These are phyloP conservation scores for Carpinus fangiana DNA, from an alignment of 306 rosid species.

Conservation along the genomic window DNA sequence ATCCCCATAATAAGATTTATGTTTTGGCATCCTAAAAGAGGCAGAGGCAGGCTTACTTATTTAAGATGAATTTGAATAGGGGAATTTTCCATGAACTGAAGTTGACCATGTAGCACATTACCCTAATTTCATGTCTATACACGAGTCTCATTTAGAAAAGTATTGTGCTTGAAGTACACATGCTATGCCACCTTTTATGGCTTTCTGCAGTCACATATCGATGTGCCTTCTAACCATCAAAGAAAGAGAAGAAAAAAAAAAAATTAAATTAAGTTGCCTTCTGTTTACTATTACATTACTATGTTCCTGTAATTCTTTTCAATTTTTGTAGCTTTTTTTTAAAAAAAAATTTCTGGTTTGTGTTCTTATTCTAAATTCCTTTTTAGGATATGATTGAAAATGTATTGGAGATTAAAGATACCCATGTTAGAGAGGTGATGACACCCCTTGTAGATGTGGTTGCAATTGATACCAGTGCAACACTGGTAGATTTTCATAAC, in stretches of 20 bases:
- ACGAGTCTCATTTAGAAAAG: background rate
- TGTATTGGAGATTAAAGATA: slow-evolving; percentile 96
- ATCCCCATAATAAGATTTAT: background rate
- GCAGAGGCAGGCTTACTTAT: too few relatives aligned
- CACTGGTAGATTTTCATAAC: slow-evolving; percentile 80
- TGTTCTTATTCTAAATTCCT: slow-evolving; percentile 17
- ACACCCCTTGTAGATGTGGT: slow-evolving; percentile 99
- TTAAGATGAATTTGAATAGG: too few relatives aligned
- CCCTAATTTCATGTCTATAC: background rate
- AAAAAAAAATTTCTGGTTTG: background rate
- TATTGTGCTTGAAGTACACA: background rate
- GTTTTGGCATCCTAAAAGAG: too few relatives aligned
- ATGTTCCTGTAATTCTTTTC: background rate
- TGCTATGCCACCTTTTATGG: background rate
- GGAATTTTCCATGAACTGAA: background rate
- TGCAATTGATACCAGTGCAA: slow-evolving; percentile 87
- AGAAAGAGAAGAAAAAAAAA: too few relatives aligned
- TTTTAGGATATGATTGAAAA: slow-evolving; percentile 97
- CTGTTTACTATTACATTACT: background rate
- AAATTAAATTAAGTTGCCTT: background rate
- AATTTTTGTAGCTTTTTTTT: slow-evolving; percentile 3
- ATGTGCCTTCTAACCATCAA: background rate
- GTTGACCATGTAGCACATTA: background rate
- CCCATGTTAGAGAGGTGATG: slow-evolving; percentile 98
- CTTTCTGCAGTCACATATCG: background rate